phyloP scores from a whole-genome alignment of 2,329 filamentous ascomycete species.

The Metarhizium brunneum region DNA sequence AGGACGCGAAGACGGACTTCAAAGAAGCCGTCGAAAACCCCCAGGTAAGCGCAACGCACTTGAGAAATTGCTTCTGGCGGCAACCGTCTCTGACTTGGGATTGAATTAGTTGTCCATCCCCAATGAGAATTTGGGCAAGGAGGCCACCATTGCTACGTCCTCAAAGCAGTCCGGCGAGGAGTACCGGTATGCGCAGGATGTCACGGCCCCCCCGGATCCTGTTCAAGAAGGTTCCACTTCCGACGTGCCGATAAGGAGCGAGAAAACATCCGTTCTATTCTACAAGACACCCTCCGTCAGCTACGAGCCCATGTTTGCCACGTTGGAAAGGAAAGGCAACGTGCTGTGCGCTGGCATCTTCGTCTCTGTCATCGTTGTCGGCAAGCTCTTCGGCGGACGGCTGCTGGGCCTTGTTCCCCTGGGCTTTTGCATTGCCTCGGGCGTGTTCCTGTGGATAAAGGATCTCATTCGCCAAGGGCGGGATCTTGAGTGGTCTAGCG shows the following conservation, averaged over 20 bases:
- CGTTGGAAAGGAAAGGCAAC: constrained; percentile 66
- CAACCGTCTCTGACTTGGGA: not conserved
- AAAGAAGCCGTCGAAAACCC: constrained; percentile 65
- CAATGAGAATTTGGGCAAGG: constrained; percentile 77
- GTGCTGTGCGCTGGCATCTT: constrained; percentile 63
- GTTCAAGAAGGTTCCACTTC: constrained; percentile 73
- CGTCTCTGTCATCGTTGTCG: constrained; percentile 63
- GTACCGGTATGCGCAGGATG: constrained; percentile 77
- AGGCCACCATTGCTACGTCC: constrained; percentile 63
- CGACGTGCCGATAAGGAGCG: constrained; percentile 90
- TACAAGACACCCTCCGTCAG: constrained; percentile 86
- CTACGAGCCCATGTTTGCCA: constrained; percentile 78
- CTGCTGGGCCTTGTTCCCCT: constrained; percentile 70
- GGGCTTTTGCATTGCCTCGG: constrained; percentile 61
- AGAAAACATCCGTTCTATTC: constrained; percentile 94
- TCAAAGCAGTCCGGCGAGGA: constrained; percentile 64
- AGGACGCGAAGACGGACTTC: constrained; percentile 64
- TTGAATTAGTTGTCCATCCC: constrained; percentile 62
- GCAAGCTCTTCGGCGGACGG: constrained; percentile 69
- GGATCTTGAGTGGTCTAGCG: constrained; percentile 79
- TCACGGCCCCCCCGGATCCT: constrained; percentile 85
- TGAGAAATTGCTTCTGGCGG: not conserved
- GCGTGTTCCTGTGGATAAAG: constrained; percentile 83
- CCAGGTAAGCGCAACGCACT: constrained; percentile 33
- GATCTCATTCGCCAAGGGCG: constrained; percentile 75